phyloP scores from a whole-genome alignment of 2,329 filamentous ascomycete genomes.

The Botrytis elliptica region DNA sequence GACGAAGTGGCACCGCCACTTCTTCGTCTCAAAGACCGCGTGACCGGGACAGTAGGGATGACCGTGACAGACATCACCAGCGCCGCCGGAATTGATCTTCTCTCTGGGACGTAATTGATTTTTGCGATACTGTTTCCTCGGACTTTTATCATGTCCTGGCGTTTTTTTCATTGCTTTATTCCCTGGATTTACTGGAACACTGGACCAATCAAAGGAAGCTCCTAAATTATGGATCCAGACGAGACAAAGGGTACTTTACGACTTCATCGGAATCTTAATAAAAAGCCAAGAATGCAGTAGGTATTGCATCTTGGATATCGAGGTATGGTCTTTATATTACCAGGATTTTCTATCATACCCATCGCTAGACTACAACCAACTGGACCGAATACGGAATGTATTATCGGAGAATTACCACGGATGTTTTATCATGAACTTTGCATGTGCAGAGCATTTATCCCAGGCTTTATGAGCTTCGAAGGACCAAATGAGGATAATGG shows the following conservation, averaged over 20 bases:
- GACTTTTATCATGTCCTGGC: conserved; percentile 34
- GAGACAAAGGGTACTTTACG: conserved; percentile 28
- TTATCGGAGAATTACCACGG: conserved; percentile 24
- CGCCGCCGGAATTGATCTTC: conserved; percentile 30
- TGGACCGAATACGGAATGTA: conserved; percentile 28
- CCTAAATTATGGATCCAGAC: conserved; percentile 31
- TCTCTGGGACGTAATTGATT: conserved; percentile 28
- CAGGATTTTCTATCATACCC: conserved; percentile 26
- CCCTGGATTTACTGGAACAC: conserved; percentile 29
- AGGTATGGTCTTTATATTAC: conserved; percentile 26
- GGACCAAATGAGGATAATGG: conserved; percentile 29
- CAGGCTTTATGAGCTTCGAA: conserved; percentile 33
- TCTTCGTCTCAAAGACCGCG: conserved; percentile 29
- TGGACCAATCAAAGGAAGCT: conserved; percentile 27
- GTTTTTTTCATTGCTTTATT: conserved; percentile 33
- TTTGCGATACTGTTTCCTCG: conserved; percentile 24
- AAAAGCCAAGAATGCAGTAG: conserved; percentile 29
- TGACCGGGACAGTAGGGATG: conserved; percentile 35
- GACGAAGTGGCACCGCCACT: conserved; percentile 32
- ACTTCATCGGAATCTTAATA: conserved; percentile 27
- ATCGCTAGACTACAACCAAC: conserved; percentile 25
- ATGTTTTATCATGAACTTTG: conserved; percentile 28
- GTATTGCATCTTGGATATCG: conserved; percentile 27
- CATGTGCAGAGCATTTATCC: conserved; percentile 30
- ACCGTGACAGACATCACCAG: conserved; percentile 31